phyloP scores from a whole-genome alignment of 805 yeast species.

The Yarrowia sp. region DNA sequence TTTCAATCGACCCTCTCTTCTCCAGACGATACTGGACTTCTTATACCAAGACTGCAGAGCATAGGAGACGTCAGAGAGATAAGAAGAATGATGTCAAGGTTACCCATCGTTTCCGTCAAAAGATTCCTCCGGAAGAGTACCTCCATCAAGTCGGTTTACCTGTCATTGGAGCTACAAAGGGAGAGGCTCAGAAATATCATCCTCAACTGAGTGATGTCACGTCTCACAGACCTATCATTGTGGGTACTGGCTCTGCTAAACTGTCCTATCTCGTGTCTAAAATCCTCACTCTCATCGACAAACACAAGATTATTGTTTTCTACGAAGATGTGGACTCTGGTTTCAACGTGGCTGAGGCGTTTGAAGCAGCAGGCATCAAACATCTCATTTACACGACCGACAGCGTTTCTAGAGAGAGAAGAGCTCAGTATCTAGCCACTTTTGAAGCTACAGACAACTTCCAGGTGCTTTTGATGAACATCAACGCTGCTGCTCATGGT shows the following conservation, averaged over 20 bases:
- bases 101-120: neutral
- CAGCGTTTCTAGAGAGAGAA: conserved; percentile 57
- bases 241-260: conserved; percentile 69
- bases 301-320: conserved; percentile 64
- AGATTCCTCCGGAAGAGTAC: neutral
- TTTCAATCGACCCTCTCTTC: neutral
- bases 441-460: conserved; percentile 44
- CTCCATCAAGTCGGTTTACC: neutral
- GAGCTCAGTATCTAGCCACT: conserved; percentile 58
- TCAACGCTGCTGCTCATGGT: conserved; percentile 95
- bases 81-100: neutral
- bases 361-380: conserved; percentile 66
- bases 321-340: conserved; percentile 78
- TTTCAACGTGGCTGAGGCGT: conserved; percentile 66
- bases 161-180: neutral
- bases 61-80: neutral
- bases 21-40: neutral
- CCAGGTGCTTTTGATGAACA: conserved; percentile 67
- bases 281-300: conserved; percentile 57
- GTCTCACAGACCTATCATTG: neutral
- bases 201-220: neutral
- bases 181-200: neutral
- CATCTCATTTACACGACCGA: conserved; percentile 68
- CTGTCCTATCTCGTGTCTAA: conserved; percentile 65
- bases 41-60: neutral